Evolutionary conservation across 1,139 yeast species (phyloP).

Genomic region (Protomyces arabidopsidicola): DNA sequence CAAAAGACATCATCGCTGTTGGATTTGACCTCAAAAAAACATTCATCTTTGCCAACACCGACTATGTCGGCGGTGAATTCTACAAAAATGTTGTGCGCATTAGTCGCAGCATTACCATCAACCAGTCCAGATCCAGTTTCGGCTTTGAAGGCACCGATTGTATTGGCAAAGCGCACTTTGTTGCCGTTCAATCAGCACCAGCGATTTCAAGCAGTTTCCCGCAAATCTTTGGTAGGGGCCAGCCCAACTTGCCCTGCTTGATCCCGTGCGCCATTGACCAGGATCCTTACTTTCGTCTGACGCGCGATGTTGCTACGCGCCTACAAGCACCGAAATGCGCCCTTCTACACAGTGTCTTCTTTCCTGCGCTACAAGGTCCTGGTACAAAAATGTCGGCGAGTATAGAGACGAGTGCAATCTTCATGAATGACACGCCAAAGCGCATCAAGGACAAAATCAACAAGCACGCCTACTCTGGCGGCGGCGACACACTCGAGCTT

Average conservation of each 20-base stretch:
- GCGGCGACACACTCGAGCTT: constrained; percentile 78
- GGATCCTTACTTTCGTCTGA: constrained; percentile 96
- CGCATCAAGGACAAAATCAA: constrained; percentile 91
- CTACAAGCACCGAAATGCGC: constrained; percentile 88
- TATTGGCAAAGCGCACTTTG: constrained; percentile 92
- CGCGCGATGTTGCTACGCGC: constrained; percentile 95
- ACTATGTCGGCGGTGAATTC: constrained; percentile 88
- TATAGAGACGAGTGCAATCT: constrained; percentile 75
- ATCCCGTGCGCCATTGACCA: constrained; percentile 97
- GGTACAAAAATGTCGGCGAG: constrained; percentile 97
- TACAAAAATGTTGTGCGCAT: constrained; percentile 91
- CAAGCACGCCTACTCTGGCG: constrained; percentile 96
- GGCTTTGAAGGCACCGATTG: constrained; percentile 89
- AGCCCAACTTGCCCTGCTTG: constrained; percentile 80
- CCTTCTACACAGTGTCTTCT: constrained; percentile 86
- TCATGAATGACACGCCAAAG: constrained; percentile 90
- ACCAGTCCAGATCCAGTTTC: constrained; percentile 95
- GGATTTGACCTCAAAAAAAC: constrained; percentile 95
- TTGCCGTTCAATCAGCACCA: constrained; percentile 91
- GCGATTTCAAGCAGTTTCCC: constrained; percentile 97
- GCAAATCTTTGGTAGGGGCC: constrained; percentile 70
- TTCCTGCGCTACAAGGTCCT: constrained; percentile 98
- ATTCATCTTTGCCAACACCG: constrained; percentile 84
- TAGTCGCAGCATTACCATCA: constrained; percentile 92
- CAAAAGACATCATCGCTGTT: constrained; percentile 88